phyloP scores from a whole-genome alignment of 2,329 filamentous ascomycete genomes.

The Dothideomycetes sp. region DNA sequence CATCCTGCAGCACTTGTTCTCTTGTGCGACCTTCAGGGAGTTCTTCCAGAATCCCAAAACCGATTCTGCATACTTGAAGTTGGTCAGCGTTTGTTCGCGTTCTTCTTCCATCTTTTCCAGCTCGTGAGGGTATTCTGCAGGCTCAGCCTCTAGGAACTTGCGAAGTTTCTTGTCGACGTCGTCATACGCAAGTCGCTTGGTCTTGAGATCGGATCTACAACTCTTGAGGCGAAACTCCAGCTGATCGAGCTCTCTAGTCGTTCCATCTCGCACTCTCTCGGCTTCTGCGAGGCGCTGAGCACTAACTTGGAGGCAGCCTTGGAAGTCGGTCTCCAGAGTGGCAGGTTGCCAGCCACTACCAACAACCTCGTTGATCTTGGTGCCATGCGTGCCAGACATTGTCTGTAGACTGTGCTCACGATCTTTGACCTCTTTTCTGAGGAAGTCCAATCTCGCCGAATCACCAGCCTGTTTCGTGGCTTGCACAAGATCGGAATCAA shows the following conservation, averaged over 20 bases:
- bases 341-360: slow-evolving; percentile 57
- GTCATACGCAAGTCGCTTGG: slow-evolving; percentile 51
- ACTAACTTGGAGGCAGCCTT: slow-evolving; percentile 49
- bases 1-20: slow-evolving; percentile 63
- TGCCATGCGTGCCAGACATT: slow-evolving; percentile 61
- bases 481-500: slow-evolving; percentile 73
- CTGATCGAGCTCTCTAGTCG: slow-evolving; percentile 63
- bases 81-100: slow-evolving; percentile 56
- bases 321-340: slow-evolving; percentile 60
- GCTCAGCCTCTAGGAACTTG: slow-evolving; percentile 41
- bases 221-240: slow-evolving; percentile 62
- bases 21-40: slow-evolving; percentile 54
- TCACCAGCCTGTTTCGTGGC: slow-evolving; percentile 73
- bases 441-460: slow-evolving; percentile 70
- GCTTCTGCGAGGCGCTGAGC: slow-evolving; percentile 49
- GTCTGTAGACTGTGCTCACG: slow-evolving; percentile 66
- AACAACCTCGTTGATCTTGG: slow-evolving; percentile 56
- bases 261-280: slow-evolving; percentile 58
- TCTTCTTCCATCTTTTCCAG: slow-evolving; percentile 40
- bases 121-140: slow-evolving; percentile 40
- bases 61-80: slow-evolving; percentile 42
- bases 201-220: slow-evolving; percentile 51
- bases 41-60: slow-evolving; percentile 44
- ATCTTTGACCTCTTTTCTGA: slow-evolving; percentile 69
- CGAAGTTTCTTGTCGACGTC: slow-evolving; percentile 48